phyloP scores from a whole-genome alignment of 2,329 filamentous ascomycete species.

The Monosporascus sp. region DNA sequence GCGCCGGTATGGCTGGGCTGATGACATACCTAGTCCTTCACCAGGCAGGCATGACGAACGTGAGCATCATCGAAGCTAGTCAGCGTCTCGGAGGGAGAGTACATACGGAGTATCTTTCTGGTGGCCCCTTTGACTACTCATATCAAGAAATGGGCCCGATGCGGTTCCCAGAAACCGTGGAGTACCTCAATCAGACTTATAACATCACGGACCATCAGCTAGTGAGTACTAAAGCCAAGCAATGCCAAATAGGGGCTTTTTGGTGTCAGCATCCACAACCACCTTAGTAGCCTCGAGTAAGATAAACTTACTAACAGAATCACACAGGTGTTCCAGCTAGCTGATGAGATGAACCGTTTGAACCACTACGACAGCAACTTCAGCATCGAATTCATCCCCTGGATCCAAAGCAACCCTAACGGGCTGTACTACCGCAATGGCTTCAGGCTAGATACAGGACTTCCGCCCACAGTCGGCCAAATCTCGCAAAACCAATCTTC shows the following conservation, averaged over 20 bases:
- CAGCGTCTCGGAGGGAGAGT: conserved; percentile 59
- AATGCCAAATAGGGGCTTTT: neutral
- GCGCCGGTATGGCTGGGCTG: conserved; percentile 60
- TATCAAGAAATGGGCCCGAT: conserved; percentile 66
- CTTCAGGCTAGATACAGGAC: conserved; percentile 43
- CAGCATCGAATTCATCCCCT: conserved; percentile 56
- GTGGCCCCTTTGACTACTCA: conserved; percentile 55
- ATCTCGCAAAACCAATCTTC: conserved; percentile 40
- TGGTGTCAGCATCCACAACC: neutral
- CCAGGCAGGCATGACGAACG: conserved; percentile 51
- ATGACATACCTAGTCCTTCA: conserved; percentile 51
- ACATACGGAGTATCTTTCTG: conserved; percentile 57
- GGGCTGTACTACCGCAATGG: conserved; percentile 44
- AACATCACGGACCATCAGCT: conserved; percentile 59
- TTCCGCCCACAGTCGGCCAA: conserved; percentile 47
- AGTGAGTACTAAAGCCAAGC: conserved; percentile 18
- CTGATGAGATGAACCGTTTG: conserved; percentile 51
- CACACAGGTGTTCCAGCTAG: conserved; percentile 51
- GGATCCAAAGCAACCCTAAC: conserved; percentile 53
- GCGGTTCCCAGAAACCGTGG: conserved; percentile 52
- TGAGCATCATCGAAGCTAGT: conserved; percentile 57
- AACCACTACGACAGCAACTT: conserved; percentile 46
- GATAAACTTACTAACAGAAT: conserved; percentile 1
- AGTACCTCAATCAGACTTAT: conserved; percentile 48
- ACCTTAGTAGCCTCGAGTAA: too few relatives aligned